Evolutionary conservation across 1,139 yeast genomes (phyloP), one percentile per base, ranked within the genome.

Genomic region (Entelexis sorbosivorans): DNA sequence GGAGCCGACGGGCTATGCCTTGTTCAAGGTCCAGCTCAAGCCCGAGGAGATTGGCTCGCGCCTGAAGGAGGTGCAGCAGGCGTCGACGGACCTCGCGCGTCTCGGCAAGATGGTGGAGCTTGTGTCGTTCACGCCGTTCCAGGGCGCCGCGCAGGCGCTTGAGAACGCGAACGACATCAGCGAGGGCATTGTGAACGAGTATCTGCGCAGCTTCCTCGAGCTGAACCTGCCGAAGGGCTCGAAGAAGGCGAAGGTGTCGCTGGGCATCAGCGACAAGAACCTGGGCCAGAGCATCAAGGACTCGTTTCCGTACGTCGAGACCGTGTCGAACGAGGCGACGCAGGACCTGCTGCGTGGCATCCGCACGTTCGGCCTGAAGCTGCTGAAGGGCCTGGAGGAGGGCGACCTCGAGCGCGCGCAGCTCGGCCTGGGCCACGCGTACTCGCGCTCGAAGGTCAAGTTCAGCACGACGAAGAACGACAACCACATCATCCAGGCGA

Each of bases 321-420:
- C 95, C 72, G 78, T 84, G 60, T 79, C 96, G 49, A 84, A 81
- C 64, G 98, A 91, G 69, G 79, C 87, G 60, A 96, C 83, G 49
- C 97, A 91, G 73, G 98, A 91, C 69, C 76, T 91, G 66, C 74
- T 91, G 63, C 85, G 98, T 76, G 98, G 97, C 61, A 77, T 93
- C 65, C 84, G 98, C 76, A 78, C 78, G 60, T 95, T 84, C 65
- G 95, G 95, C 60, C 77, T 78, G 65, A 91, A 91, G 71, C 73
- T 93, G 63, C 78, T 91, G 66, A 87, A 89, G 73, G 93, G 88
- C 62, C 78, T 91, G 65, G 95, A 89, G 69, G 83, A 82, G 48
- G 96, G 97, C 66, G 98, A 93, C 69, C 75, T 89, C 60, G 97
- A 89, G 73, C 82, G 95, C 73, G 98, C 98, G 49, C 98, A 93